Percentiles rank a stretch among this genome's conserved stretches.
Conservation (phyloP, 2,329 filamentous ascomycete species). For the Venturia nashicola region DNA sequence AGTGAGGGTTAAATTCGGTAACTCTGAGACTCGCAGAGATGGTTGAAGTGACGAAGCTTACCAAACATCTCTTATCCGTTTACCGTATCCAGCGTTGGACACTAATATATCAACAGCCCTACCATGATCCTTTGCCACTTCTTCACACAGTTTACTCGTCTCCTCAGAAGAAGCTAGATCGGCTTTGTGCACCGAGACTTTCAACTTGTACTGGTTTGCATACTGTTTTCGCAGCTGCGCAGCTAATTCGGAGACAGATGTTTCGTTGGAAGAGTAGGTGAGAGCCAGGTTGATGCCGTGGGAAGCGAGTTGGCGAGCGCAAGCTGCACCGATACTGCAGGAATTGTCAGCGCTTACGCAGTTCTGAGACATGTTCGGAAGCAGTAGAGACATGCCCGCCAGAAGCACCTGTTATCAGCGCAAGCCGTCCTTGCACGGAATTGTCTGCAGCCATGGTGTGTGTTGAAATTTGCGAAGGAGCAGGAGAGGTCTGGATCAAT, state of each 20-base stretch:
- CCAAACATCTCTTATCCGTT: constrained; percentile 38
- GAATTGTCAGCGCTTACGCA: neutral
- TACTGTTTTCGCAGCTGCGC: constrained; percentile 25
- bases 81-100: constrained; percentile 55
- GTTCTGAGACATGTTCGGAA: constrained; percentile 7
- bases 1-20: neutral
- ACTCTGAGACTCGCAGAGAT: constrained; percentile 18
- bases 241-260: constrained; percentile 34
- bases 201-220: constrained; percentile 16
- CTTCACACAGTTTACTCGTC: constrained; percentile 41
- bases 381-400: constrained; percentile 34
- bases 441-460: neutral
- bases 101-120: constrained; percentile 50
- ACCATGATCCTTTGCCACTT: constrained; percentile 41
- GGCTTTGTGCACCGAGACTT: constrained; percentile 43
- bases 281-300: constrained; percentile 44
- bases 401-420: constrained; percentile 49
- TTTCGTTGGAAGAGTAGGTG: constrained; percentile 43
- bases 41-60: constrained; percentile 6
- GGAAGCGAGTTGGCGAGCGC: constrained; percentile 41
- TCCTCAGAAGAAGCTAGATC: constrained; percentile 44
- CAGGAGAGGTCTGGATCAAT: no score
- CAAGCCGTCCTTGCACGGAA: constrained; percentile 33
- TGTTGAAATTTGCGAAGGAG: no score
- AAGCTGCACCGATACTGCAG: constrained; percentile 46